Evolutionary conservation across 257 asterid genomes (phyloP).

Genomic region (Fraxinus cuspidata): DNA sequence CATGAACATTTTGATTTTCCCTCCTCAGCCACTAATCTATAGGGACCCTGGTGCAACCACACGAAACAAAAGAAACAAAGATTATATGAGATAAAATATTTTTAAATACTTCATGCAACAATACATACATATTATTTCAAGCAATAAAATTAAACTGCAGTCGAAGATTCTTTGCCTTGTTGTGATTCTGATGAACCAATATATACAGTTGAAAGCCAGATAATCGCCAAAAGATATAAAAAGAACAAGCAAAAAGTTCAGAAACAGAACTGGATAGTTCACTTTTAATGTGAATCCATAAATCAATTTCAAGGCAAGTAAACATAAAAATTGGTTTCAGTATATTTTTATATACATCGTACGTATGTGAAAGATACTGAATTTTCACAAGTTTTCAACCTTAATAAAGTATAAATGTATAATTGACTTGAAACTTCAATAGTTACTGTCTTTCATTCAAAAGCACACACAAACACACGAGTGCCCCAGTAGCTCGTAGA

Average conservation of each 20-base stretch:
- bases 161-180: neutral
- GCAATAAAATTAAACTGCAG: conserved; percentile 1
- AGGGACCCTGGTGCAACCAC: conserved; percentile 77
- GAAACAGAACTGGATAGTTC: neutral
- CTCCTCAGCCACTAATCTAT: conserved; percentile 94
- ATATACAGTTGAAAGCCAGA: neutral
- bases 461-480: neutral
- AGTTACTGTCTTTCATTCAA: neutral
- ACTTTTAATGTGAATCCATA: conserved; percentile 3
- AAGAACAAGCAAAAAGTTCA: neutral
- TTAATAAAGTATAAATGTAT: neutral
- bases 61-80: conserved; percentile 25
- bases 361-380: neutral
- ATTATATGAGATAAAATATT: neutral
- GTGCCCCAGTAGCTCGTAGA: neutral
- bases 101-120: conserved; percentile 7
- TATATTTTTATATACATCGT: neutral
- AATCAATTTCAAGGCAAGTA: neutral
- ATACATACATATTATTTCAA: neutral
- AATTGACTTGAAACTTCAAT: neutral
- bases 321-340: neutral
- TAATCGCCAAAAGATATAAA: neutral
- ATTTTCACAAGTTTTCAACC: neutral
- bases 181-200: neutral
- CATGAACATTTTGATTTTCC: conserved; percentile 93